Conservation (phyloP, 2,329 filamentous ascomycete genomes). For the Didymella segeticola region DNA sequence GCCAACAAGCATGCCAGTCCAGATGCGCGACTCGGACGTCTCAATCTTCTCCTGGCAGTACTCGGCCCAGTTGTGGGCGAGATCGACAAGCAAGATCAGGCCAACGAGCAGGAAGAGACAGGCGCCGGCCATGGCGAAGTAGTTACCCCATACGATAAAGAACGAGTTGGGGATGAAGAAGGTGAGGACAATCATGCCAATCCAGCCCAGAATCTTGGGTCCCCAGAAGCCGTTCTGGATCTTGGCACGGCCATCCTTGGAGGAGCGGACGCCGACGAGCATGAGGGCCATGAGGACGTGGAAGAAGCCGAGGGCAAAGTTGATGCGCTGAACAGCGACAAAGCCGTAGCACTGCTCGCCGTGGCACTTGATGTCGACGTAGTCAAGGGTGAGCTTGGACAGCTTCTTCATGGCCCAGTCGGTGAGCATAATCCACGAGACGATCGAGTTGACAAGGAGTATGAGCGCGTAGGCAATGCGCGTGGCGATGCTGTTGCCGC, state of each 20-base stretch:
- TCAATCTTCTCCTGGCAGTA: conserved; percentile 95
- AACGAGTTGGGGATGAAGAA: conserved; percentile 96
- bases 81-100: conserved; percentile 88
- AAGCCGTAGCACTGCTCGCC: conserved; percentile 93
- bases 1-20: conserved; percentile 87
- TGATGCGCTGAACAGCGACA: conserved; percentile 95
- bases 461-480: conserved; percentile 96
- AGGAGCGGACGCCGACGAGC: conserved; percentile 84
- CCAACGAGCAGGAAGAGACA: conserved; percentile 94
- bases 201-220: conserved; percentile 90
- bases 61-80: conserved; percentile 97
- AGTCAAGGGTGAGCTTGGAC: conserved; percentile 89
- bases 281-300: conserved; percentile 86
- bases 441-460: conserved; percentile 92
- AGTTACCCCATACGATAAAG: conserved; percentile 96
- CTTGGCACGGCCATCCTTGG: conserved; percentile 83
- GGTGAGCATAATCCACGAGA: conserved; percentile 99
- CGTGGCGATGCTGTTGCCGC: conserved; percentile 95
- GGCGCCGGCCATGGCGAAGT: conserved; percentile 84
- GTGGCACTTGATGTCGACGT: conserved; percentile 90
- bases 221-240: conserved; percentile 99
- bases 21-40: conserved; percentile 80
- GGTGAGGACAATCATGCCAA: conserved; percentile 83
- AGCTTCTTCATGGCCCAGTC: conserved; percentile 98
- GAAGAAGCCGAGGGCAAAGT: conserved; percentile 94